phyloP scores from a whole-genome alignment of 805 yeast genomes.

The Candida maltosa region DNA sequence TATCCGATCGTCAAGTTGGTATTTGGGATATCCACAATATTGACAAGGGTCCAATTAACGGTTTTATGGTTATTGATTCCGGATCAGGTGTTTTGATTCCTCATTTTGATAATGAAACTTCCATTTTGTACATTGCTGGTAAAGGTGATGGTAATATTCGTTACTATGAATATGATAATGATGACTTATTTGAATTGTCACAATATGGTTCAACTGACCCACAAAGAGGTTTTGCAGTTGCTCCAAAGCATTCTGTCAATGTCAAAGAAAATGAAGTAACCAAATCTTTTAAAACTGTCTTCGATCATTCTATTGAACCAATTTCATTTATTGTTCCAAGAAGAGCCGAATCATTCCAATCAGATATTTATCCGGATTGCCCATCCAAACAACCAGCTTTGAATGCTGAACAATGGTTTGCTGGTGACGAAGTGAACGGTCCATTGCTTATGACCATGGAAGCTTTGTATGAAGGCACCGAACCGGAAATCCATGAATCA shows the following conservation, averaged over 20 bases:
- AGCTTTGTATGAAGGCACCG: conserved; percentile 73
- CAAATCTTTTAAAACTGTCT: conserved; percentile 80
- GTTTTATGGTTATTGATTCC: conserved; percentile 80
- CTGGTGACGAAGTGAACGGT: conserved; percentile 76
- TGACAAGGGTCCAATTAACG: conserved; percentile 82
- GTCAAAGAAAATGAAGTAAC: conserved; percentile 82
- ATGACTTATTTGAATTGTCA: conserved; percentile 77
- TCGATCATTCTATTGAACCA: conserved; percentile 83
- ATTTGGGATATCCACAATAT: conserved; percentile 83
- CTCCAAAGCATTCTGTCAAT: conserved; percentile 80
- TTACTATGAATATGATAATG: conserved; percentile 85
- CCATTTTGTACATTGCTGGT: conserved; percentile 85
- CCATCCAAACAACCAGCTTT: conserved; percentile 79
- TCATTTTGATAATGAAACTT: conserved; percentile 76
- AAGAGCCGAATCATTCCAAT: conserved; percentile 88
- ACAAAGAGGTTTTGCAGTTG: conserved; percentile 91
- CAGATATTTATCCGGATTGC: conserved; percentile 88
- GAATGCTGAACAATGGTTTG: conserved; percentile 73
- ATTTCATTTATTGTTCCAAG: conserved; percentile 92
- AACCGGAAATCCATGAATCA: conserved; percentile 45
- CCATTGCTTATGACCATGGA: conserved; percentile 78
- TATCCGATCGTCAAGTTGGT: conserved; percentile 93
- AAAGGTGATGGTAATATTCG: conserved; percentile 98
- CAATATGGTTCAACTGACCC: conserved; percentile 88
- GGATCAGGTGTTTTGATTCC: conserved; percentile 95